A percentile compares a stretch with the other conserved stretches of the same genome.
These are phyloP conservation scores for Henckelia pumila DNA, from an alignment of 257 asterid genomes.

Conservation along the genomic window DNA sequence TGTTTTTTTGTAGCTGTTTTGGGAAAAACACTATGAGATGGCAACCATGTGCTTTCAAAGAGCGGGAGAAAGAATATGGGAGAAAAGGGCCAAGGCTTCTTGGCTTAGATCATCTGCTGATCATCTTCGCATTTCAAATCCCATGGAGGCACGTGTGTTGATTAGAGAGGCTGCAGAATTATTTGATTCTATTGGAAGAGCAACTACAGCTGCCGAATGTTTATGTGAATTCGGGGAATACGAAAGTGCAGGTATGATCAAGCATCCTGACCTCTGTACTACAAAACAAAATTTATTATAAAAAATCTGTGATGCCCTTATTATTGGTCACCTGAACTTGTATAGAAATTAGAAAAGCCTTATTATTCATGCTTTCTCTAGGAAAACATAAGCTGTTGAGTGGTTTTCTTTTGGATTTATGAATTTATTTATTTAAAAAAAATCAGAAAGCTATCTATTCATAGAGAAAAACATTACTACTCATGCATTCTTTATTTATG, in stretches of 20 bases:
- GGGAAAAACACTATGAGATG: slow-evolving; percentile 69
- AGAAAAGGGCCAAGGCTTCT: slow-evolving; percentile 58
- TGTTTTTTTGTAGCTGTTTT: slow-evolving; percentile 42
- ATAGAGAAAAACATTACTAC: no score
- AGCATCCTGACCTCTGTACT: no score
- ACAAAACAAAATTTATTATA: no score
- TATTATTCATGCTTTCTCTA: no score
- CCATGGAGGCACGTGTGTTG: slow-evolving; percentile 34
- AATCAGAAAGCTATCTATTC: no score
- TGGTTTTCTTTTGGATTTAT: no score
- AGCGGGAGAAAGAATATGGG: slow-evolving; percentile 63
- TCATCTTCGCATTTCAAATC: slow-evolving; percentile 36
- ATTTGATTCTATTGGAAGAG: slow-evolving; percentile 45
- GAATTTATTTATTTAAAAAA: no score
- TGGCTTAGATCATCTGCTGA: slow-evolving; percentile 49
- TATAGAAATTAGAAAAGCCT: no score
- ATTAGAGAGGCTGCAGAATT: slow-evolving; percentile 69
- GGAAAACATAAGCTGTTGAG: no score
- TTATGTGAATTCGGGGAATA: slow-evolving; percentile 55
- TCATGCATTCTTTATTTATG: no score
- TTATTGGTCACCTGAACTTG: no score
- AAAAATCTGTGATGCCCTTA: no score
- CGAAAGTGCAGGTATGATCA: slow-evolving; percentile 48
- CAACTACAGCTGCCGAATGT: slow-evolving; percentile 61
- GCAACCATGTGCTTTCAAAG: slow-evolving; percentile 62